Conservation (phyloP, 192 early-diverging fungal genomes). For the Thamnidium elegans region DNA sequence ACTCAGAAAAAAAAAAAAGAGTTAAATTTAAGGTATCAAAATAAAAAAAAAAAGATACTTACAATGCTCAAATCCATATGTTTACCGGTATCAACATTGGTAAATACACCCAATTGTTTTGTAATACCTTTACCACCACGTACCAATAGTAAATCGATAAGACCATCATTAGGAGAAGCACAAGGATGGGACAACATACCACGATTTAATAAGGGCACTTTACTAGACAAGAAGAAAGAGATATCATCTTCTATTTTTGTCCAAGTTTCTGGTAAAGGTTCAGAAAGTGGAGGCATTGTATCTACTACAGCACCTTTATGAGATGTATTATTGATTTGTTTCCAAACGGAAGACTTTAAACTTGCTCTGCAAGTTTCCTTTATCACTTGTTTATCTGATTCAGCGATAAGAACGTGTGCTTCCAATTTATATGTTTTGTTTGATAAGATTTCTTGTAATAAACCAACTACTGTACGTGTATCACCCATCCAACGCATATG, state of each 20-base stretch:
- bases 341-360: not conserved
- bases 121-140: slow-evolving; percentile 26
- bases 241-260: slow-evolving; percentile 40
- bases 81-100: slow-evolving; percentile 42
- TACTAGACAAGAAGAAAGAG: slow-evolving; percentile 44
- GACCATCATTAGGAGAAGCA: slow-evolving; percentile 52
- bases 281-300: slow-evolving; percentile 27
- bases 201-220: slow-evolving; percentile 47
- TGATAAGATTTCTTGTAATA: slow-evolving; percentile 43
- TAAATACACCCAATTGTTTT: slow-evolving; percentile 35
- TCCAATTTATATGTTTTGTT: slow-evolving; percentile 39
- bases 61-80: slow-evolving; percentile 48
- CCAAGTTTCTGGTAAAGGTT: slow-evolving; percentile 46
- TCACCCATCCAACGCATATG: slow-evolving; percentile 60
- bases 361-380: slow-evolving; percentile 33
- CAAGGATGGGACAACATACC: slow-evolving; percentile 45
- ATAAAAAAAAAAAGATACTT: slow-evolving; percentile 9
- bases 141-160: slow-evolving; percentile 47
- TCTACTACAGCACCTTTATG: not conserved
- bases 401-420: slow-evolving; percentile 40
- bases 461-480: slow-evolving; percentile 40
- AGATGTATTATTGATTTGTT: not conserved
- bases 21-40: not conserved
- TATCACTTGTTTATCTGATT: slow-evolving; percentile 42
- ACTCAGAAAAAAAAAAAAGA: not conserved